These are phyloP conservation scores for Dictyostelium capitatum DNA, from an alignment of 78 protist genomes.

Conservation along the genomic window DNA sequence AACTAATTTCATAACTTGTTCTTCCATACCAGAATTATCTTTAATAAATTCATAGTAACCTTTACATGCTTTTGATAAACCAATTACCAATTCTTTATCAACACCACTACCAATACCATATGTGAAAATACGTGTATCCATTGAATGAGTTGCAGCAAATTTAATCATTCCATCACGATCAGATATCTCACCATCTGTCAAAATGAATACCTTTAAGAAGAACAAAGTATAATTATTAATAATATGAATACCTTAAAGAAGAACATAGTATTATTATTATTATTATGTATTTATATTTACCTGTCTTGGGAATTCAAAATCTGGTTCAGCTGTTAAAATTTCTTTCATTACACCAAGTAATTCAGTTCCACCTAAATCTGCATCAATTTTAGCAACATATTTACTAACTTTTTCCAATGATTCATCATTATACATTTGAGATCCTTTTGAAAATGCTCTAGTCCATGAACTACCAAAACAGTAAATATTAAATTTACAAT, in stretches of 20 bases:
- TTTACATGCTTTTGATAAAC: slow-evolving; percentile 88
- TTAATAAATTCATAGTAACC: slow-evolving; percentile 86
- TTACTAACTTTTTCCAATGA: background rate
- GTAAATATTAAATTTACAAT: slow-evolving; percentile 17
- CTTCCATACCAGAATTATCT: slow-evolving; percentile 31
- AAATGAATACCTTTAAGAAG: too few relatives aligned
- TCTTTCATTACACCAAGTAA: slow-evolving; percentile 1
- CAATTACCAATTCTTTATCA: slow-evolving; percentile 84
- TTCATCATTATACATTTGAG: background rate
- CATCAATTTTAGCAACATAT: background rate
- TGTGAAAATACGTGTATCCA: slow-evolving; percentile 84
- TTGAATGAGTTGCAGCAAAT: slow-evolving; percentile 33
- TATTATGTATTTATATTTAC: too few relatives aligned
- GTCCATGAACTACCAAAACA: background rate
- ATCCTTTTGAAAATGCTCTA: background rate
- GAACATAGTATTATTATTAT: too few relatives aligned
- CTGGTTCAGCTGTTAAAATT: background rate
- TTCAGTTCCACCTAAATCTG: slow-evolving; percentile 65
- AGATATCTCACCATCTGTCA: slow-evolving; percentile 93
- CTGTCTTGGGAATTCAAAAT: slow-evolving; percentile 83
- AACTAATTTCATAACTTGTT: slow-evolving; percentile 24
- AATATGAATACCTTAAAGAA: too few relatives aligned
- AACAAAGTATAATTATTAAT: too few relatives aligned
- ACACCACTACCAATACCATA: slow-evolving; percentile 92
- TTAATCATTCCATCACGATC: slow-evolving; percentile 60